phyloP scores from a whole-genome alignment of 352 stramenopile genomes.

The Chrysophaeum taylorii region DNA sequence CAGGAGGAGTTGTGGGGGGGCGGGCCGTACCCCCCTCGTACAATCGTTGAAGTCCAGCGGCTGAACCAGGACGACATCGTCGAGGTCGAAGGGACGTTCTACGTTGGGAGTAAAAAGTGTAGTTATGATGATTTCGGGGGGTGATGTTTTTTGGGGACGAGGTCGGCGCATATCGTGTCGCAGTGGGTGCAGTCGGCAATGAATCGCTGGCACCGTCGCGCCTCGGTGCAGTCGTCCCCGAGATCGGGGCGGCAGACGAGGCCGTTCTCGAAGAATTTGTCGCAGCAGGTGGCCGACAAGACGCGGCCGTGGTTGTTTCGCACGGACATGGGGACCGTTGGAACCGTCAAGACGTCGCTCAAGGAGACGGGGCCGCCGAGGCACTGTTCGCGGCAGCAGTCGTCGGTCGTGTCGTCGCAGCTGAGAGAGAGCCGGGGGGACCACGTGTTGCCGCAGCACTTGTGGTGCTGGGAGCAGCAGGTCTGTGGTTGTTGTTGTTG shows the following conservation, averaged over 20 bases:
- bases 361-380: background rate
- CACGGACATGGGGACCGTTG: background rate
- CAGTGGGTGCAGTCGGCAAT: no score
- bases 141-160: no score
- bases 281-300: background rate
- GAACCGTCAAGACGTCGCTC: background rate
- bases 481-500: no score
- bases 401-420: background rate
- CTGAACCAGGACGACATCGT: no score
- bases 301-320: background rate
- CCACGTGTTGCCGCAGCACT: background rate
- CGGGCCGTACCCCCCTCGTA: no score
- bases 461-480: background rate
- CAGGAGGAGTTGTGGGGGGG: no score
- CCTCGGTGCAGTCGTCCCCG: background rate
- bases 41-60: no score
- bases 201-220: no score
- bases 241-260: background rate
- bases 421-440: background rate
- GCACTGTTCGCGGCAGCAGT: background rate
- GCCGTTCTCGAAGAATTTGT: background rate
- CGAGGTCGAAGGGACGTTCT: no score
- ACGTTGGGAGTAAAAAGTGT: no score
- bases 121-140: no score
- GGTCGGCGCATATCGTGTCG: no score